A percentile compares a stretch with the other conserved stretches of the same genome.
phyloP scores from a whole-genome alignment of 306 rosid species.

The Cyclanthera cordifolia region DNA sequence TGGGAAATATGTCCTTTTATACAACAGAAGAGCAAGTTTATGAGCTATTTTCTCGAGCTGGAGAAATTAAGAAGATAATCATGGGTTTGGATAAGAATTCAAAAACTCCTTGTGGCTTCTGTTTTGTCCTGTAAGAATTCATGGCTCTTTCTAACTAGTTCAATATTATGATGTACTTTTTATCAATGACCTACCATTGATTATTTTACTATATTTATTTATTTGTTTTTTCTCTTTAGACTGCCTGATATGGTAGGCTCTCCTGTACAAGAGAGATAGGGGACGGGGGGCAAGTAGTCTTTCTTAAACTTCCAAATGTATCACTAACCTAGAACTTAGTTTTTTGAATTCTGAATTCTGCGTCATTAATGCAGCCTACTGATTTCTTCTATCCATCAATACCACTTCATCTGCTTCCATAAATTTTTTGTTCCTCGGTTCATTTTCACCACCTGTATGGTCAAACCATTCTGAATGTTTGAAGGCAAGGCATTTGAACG shows the following conservation, averaged over 20 bases:
- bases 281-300: too few species aligned
- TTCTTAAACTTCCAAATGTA: too few species aligned
- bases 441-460: background rate
- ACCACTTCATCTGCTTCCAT: background rate
- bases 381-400: background rate
- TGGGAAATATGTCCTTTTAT: slow-evolving; percentile 92
- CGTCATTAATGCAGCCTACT: too few species aligned
- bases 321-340: too few species aligned
- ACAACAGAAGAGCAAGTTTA: slow-evolving; percentile 93
- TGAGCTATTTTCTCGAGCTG: slow-evolving; percentile 83
- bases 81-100: slow-evolving; percentile 98
- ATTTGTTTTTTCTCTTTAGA: background rate
- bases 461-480: background rate
- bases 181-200: background rate
- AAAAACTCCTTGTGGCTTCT: slow-evolving; percentile 87
- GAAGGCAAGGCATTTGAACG: background rate
- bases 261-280: background rate
- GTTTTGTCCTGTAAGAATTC: slow-evolving; percentile 63
- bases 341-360: too few species aligned
- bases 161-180: background rate
- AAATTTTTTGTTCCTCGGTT: too few species aligned
- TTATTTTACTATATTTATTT: background rate
- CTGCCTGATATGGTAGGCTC: background rate
- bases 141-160: slow-evolving; percentile 4
- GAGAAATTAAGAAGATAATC: slow-evolving; percentile 85